A percentile compares a stretch with the other conserved stretches of the same genome.
Conservation (phyloP, 352 stramenopile species). For the Proteromonas lacertae region DNA sequence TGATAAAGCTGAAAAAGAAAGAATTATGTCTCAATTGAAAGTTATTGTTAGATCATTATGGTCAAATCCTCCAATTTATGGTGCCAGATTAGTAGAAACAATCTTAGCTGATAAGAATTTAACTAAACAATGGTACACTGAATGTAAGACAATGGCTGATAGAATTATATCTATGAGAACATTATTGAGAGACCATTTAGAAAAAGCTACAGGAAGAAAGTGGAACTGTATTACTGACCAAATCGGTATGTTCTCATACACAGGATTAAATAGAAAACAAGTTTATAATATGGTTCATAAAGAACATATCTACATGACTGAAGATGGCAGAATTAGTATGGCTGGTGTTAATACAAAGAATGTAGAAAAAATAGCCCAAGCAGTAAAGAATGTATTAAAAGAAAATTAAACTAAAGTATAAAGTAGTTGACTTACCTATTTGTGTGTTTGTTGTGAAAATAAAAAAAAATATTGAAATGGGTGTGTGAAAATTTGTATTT, state of each 20-base stretch:
- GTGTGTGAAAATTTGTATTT: too few species aligned
- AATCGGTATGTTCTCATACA: conserved; percentile 85
- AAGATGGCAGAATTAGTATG: background rate
- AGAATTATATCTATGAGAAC: conserved; percentile 41
- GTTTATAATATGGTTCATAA: background rate
- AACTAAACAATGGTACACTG: conserved; percentile 38
- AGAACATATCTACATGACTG: background rate
- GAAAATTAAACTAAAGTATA: too few species aligned
- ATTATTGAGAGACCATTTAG: conserved; percentile 26
- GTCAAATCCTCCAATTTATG: conserved; percentile 62
- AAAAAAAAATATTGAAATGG: too few species aligned
- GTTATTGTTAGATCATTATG: conserved; percentile 62
- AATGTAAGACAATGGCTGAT: conserved; percentile 81
- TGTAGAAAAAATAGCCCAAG: background rate
- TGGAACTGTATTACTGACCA: conserved; percentile 92
- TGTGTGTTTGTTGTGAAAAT: too few species aligned
- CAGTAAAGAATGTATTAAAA: background rate
- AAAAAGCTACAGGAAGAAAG: conserved; percentile 26
- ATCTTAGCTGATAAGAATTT: conserved; percentile 41
- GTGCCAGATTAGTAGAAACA: conserved; percentile 43
- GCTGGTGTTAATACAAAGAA: background rate
- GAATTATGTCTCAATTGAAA: conserved; percentile 50
- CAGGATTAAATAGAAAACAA: conserved; percentile 50
- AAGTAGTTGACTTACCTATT: too few species aligned
- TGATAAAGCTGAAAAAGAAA: conserved; percentile 26